Evolutionary conservation across 169 alveolate species (phyloP), one percentile per base, ranked within the genome.

Genomic region (Pseudocohnilembus persalinus): DNA sequence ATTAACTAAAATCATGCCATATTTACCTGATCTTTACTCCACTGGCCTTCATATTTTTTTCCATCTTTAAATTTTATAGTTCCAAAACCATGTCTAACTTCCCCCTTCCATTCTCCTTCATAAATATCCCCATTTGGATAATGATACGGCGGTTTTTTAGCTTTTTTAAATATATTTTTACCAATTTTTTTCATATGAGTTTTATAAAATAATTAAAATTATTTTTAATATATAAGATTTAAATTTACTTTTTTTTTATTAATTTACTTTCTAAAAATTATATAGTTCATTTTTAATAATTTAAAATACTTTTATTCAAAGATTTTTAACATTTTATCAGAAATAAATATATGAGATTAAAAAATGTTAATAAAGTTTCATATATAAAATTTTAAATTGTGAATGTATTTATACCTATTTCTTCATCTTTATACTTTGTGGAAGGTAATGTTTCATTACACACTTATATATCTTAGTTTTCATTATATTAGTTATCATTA

Each of bases 21-120:
- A n/a, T n/a, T n/a, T n/a, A n/a, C n/a, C n/a, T n/a, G n/a, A n/a
- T n/a, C n/a, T n/a, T n/a, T n/a, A n/a, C n/a, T n/a, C n/a, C n/a
- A n/a, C n/a, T n/a, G n/a, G n/a, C 83, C 83, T 77, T 77, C 83
- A 33, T 33, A 77, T 33, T 31, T 4, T 27, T 77, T 73, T 77
- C 83, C 83, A 77, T 77, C 35, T 33, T 68, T 32, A 77, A 77
- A 77, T 77, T 77, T 77, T n/a, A 33, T 33, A 4, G 35, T 64
- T 77, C 83, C 83, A 33, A 32, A 33, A 27, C 74, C 73, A 35
- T 77, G 24, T 34, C 35, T 77, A 33, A 31, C 34, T 0, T 73
- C 83, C 32, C 35, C 35, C 28, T 29, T 77, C 90, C 90, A 85
- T 80, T 79, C 90, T 0, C 93, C 93, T 73, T 86, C 91, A 83